phyloP scores from a whole-genome alignment of 192 early-diverging fungal species.

The Entomortierella parvispora region DNA sequence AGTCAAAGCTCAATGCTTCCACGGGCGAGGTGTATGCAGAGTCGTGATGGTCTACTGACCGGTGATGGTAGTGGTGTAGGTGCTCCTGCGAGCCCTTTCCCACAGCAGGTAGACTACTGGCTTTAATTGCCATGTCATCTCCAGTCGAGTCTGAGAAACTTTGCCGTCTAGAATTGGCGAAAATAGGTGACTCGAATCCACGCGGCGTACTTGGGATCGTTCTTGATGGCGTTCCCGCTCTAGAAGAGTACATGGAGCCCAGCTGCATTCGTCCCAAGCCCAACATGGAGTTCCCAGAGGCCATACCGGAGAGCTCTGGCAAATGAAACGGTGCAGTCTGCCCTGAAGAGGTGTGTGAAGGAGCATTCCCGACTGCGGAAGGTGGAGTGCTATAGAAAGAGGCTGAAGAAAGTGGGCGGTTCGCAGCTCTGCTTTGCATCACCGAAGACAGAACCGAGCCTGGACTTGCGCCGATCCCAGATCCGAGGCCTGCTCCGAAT shows the following conservation, averaged over 20 bases:
- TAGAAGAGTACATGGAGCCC: conserved; percentile 2
- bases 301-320: conserved; percentile 35
- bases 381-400: conserved; percentile 44
- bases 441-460: conserved; percentile 38
- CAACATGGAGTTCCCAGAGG: conserved; percentile 35
- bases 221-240: conserved; percentile 33
- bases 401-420: conserved; percentile 26
- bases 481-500: conserved; percentile 23
- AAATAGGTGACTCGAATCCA: conserved; percentile 44
- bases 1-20: conserved; percentile 31
- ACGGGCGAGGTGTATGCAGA: conserved; percentile 27
- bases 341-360: neutral
- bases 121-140: conserved; percentile 1
- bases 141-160: conserved; percentile 35
- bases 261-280: conserved; percentile 11
- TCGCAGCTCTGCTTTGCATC: conserved; percentile 29
- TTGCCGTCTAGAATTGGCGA: conserved; percentile 31
- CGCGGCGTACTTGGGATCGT: conserved; percentile 40
- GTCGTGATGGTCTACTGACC: conserved; percentile 1
- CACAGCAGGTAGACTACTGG: no score
- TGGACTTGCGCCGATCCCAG: conserved; percentile 10
- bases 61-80: neutral
- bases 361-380: neutral
- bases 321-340: conserved; percentile 28
- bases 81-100: neutral